phyloP scores from a whole-genome alignment of 768 basidiomycete species.

The Serendipita sp. region DNA sequence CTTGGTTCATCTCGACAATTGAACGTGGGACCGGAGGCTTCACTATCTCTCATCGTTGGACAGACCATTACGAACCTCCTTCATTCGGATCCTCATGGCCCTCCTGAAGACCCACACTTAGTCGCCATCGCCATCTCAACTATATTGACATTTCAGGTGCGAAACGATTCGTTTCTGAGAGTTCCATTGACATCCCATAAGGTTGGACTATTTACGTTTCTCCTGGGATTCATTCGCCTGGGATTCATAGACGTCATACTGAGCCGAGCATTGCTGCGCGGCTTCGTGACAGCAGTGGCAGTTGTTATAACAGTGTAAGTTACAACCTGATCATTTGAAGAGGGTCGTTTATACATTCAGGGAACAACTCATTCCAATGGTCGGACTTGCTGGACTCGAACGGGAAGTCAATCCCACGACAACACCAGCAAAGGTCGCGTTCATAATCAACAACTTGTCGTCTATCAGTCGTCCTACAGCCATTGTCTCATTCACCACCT shows the following conservation, averaged over 20 bases:
- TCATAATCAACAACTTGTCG: conserved; percentile 45
- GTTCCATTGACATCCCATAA: conserved; percentile 24
- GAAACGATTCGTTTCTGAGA: conserved; percentile 16
- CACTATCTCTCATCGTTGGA: conserved; percentile 71
- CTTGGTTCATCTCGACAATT: conserved; percentile 71
- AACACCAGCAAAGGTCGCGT: conserved; percentile 60
- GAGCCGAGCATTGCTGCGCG: conserved; percentile 71
- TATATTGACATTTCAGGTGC: conserved; percentile 63
- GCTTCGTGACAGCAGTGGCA: conserved; percentile 74
- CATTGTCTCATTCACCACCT: conserved; percentile 52
- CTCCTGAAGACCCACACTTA: conserved; percentile 28
- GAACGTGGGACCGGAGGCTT: conserved; percentile 63
- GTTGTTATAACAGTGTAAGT: conserved; percentile 71
- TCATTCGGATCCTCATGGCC: conserved; percentile 30
- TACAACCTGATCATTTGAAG: neutral
- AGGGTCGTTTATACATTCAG: conserved; percentile 20
- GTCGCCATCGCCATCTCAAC: conserved; percentile 57
- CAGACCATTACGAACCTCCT: conserved; percentile 65
- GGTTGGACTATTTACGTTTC: conserved; percentile 63
- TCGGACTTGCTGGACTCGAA: conserved; percentile 51
- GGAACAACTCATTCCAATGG: conserved; percentile 79
- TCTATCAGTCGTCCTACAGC: conserved; percentile 52
- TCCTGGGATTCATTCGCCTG: conserved; percentile 72
- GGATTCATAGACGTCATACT: conserved; percentile 91
- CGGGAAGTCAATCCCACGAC: conserved; percentile 41